A percentile compares a stretch with the other conserved stretches of the same genome.
phyloP scores from a whole-genome alignment of 257 asterid genomes.

The Mentha longifolia region DNA sequence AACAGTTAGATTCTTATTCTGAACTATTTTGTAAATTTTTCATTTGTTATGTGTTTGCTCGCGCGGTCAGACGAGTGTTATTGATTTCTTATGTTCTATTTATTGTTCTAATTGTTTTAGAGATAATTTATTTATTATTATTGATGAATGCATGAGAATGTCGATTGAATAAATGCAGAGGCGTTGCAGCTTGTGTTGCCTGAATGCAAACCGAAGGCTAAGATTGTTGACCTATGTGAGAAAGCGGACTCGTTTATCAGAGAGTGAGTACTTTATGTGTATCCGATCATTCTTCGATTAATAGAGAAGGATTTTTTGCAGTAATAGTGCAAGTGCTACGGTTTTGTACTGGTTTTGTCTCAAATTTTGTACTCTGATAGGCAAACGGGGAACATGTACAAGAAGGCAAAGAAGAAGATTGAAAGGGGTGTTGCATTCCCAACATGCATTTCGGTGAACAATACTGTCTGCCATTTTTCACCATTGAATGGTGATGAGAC shows the following conservation, averaged over 20 bases:
- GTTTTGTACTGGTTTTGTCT: not conserved
- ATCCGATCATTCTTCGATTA: not conserved
- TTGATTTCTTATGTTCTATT: not conserved
- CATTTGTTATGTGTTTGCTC: not conserved
- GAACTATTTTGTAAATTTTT: not conserved
- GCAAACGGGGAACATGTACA: slow-evolving; percentile 90
- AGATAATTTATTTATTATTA: too few species aligned
- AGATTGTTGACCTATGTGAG: slow-evolving; percentile 87
- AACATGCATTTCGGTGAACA: slow-evolving; percentile 86
- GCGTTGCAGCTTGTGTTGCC: slow-evolving; percentile 82
- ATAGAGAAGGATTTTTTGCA: not conserved
- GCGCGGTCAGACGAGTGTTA: not conserved
- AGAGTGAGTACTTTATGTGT: slow-evolving; percentile 53
- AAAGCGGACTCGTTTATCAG: slow-evolving; percentile 77
- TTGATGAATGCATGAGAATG: slow-evolving; percentile 21
- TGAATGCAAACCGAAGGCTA: slow-evolving; percentile 76
- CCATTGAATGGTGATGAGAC: slow-evolving; percentile 79
- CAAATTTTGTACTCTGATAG: slow-evolving; percentile 35
- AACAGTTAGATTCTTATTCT: slow-evolving; percentile 52
- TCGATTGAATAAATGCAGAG: slow-evolving; percentile 58
- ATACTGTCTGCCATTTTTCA: slow-evolving; percentile 83
- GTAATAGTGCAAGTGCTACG: not conserved
- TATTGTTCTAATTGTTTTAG: not conserved
- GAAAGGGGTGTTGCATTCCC: slow-evolving; percentile 96
- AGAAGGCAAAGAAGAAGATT: slow-evolving; percentile 93